These are phyloP conservation scores for Pyrus pyrifolia DNA, from an alignment of 306 rosid species.

Conservation along the genomic window DNA sequence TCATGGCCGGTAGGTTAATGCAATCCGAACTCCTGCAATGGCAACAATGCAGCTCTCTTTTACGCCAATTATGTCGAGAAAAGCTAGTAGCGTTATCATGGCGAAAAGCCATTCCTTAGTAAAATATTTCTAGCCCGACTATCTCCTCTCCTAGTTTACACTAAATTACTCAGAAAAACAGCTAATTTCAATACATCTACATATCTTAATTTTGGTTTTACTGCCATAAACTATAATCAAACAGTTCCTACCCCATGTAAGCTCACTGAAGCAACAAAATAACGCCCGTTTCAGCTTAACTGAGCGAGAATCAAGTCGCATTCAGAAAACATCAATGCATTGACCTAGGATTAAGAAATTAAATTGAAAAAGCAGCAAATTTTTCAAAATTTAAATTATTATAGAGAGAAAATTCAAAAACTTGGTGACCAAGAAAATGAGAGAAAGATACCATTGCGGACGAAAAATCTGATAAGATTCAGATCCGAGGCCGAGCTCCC, in stretches of 20 bases:
- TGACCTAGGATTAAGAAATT: neutral
- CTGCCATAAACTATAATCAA: conserved; percentile 1
- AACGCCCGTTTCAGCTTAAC: neutral
- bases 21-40: neutral
- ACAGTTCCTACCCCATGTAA: neutral
- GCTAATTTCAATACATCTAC: neutral
- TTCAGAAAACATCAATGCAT: neutral
- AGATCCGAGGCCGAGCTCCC: conserved; percentile 34
- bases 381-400: neutral
- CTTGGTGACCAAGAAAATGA: conserved; percentile 9
- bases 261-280: conserved; percentile 9
- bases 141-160: neutral
- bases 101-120: neutral
- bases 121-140: neutral
- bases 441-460: conserved; percentile 43
- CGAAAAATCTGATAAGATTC: conserved; percentile 16
- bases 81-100: neutral
- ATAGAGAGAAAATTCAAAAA: neutral
- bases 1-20: neutral
- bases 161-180: neutral
- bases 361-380: neutral
- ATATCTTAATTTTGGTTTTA: neutral
- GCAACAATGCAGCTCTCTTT: neutral
- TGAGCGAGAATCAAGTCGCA: neutral
- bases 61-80: neutral